phyloP scores from a whole-genome alignment of 257 asterid genomes.

The Rhazya stricta region DNA sequence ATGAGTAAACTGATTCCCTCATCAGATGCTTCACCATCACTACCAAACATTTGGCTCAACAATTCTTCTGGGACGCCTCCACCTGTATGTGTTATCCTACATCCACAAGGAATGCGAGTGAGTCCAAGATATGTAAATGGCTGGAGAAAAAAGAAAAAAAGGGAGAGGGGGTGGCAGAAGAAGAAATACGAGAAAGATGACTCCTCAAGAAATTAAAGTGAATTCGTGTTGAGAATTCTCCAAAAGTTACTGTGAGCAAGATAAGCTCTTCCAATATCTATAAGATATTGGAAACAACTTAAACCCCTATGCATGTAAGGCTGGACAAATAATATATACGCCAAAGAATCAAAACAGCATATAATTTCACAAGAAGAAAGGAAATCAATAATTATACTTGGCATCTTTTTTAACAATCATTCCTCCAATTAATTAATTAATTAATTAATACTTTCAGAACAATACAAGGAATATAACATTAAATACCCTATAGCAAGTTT shows the following conservation, averaged over 20 bases:
- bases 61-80: conserved; percentile 79
- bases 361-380: not conserved
- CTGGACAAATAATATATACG: not conserved
- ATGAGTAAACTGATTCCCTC: conserved; percentile 85
- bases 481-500: not conserved
- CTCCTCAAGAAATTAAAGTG: too few species aligned
- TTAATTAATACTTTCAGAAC: not conserved
- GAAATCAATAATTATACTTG: not conserved
- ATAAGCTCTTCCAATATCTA: not conserved
- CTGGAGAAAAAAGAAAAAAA: not conserved
- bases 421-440: not conserved
- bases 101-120: conserved; percentile 1
- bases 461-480: not conserved
- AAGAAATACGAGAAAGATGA: not conserved
- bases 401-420: not conserved
- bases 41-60: conserved; percentile 73
- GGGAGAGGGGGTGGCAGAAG: too few species aligned
- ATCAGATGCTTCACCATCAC: conserved; percentile 51
- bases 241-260: not conserved
- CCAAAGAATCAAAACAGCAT: not conserved
- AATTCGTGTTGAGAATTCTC: not conserved
- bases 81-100: conserved; percentile 76
- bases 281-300: not conserved
- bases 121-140: not conserved
- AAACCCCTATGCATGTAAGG: not conserved